These are phyloP conservation scores for Amesomyces nigricolor DNA, from an alignment of 2,329 filamentous ascomycete species.

Conservation along the genomic window DNA sequence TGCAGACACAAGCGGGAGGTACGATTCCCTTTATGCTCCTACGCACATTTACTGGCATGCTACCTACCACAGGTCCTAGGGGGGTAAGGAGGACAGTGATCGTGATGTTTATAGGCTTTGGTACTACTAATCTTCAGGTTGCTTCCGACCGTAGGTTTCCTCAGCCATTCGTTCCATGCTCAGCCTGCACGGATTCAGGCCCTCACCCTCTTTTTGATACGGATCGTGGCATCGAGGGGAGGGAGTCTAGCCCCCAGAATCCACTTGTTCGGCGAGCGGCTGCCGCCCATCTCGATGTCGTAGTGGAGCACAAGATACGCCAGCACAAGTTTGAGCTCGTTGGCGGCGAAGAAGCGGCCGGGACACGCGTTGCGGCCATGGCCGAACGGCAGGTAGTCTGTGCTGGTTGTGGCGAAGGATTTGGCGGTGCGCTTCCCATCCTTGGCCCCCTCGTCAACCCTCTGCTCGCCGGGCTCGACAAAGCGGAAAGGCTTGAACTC, in stretches of 20 bases:
- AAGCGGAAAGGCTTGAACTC: slow-evolving; percentile 30
- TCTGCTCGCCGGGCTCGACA: slow-evolving; percentile 13
- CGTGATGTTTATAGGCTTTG: no score
- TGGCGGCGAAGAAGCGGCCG: slow-evolving; percentile 36
- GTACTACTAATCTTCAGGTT: no score
- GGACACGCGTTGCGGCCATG: slow-evolving; percentile 37
- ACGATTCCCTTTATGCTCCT: no score
- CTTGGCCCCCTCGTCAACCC: slow-evolving; percentile 22
- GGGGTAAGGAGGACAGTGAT: no score
- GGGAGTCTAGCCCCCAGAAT: slow-evolving; percentile 16
- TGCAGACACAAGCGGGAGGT: no score
- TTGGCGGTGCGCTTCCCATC: slow-evolving; percentile 27
- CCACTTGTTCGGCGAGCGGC: slow-evolving; percentile 17
- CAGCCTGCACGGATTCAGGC: neutral
- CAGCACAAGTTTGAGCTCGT: slow-evolving; percentile 33
- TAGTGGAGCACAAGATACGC: slow-evolving; percentile 20
- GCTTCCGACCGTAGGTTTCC: no score
- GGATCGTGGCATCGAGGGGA: slow-evolving; percentile 18
- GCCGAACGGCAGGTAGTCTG: slow-evolving; percentile 36
- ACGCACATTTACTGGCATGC: no score
- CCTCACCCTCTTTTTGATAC: slow-evolving; percentile 14
- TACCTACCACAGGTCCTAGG: no score
- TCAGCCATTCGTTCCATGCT: no score
- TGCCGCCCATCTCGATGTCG: slow-evolving; percentile 13
- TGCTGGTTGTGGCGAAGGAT: slow-evolving; percentile 32